Evolutionary conservation across 2,329 filamentous ascomycete genomes (phyloP), one percentile per base, ranked within the genome.

Genomic region (Alternaria alternata): DNA sequence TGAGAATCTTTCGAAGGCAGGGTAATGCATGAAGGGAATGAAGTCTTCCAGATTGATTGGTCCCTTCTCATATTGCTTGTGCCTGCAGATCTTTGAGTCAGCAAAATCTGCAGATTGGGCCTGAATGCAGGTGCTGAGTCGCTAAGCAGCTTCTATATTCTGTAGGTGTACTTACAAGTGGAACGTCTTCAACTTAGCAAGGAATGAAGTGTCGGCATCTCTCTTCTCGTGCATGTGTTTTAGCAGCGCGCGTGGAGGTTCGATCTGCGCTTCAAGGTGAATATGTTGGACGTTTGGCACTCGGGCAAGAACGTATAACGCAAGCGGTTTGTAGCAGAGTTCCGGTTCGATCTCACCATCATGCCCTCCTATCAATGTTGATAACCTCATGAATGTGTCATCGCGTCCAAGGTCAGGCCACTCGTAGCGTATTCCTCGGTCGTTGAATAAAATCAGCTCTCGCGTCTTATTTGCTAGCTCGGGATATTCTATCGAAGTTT

Each of bases 181-280:
- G n/a, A 64, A 56, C 8, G 55, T 62, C 30, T 57, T 56, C 52
- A 55, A 53, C n/a, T 22, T 59, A 5, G 39, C 32, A 18, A 54
- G 46, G 34, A 61, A 49, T 12, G 32, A 36, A 12, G 16, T 22
- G 43, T 51, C 48, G 36, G 11, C 34, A 22, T 53, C 54, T 22
- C 44, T 48, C 32, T 59, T 41, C 24, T 51, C 49, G 57, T 57
- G 55, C 22, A 56, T 49, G 7, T 47, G 28, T 20, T 51, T 18
- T 47, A 64, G 20, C 18, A 64, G 55, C 22, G 22, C 24, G 9
- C 24, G 39, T n/a, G 59, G 62, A 9, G 18, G 54, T 46, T 62
- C 55, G 12, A 51, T 43, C 11, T 52, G 38, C 14, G 59, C 51
- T 24, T 36, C 54, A 8, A 59, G 16, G 34, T 41, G 34, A 26